A percentile compares a stretch with the other conserved stretches of the same genome.
Evolutionary conservation across 148 eudicot genomes (phyloP).

Genomic region (Chenopodium formosanum): DNA sequence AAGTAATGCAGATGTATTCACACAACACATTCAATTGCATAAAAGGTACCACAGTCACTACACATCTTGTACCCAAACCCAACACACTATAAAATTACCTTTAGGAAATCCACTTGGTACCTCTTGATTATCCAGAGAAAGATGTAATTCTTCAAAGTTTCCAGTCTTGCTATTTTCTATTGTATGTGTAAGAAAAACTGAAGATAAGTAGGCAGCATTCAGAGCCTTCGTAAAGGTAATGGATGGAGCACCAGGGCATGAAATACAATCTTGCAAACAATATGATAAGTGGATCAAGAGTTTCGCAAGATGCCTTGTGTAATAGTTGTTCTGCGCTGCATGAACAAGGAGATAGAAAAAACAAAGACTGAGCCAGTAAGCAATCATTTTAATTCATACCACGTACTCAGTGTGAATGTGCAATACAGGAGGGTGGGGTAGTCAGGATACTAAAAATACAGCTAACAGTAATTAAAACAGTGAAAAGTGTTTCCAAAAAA

Average conservation of each 20-base stretch:
- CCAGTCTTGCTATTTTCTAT: slow-evolving; percentile 69
- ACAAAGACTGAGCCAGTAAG: slow-evolving; percentile 10
- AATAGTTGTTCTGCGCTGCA: slow-evolving; percentile 77
- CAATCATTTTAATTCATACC: neutral
- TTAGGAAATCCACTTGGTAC: slow-evolving; percentile 48
- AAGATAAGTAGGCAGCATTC: slow-evolving; percentile 75
- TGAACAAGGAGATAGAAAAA: neutral
- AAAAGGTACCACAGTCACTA: neutral
- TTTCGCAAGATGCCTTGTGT: slow-evolving; percentile 85
- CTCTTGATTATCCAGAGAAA: slow-evolving; percentile 65
- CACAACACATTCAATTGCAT: neutral
- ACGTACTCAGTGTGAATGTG: neutral
- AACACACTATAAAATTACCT: slow-evolving; percentile 45
- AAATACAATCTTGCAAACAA: slow-evolving; percentile 80
- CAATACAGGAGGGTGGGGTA: neutral
- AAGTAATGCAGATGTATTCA: neutral
- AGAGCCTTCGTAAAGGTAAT: slow-evolving; percentile 62
- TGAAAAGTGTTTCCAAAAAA: neutral
- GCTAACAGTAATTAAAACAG: neutral
- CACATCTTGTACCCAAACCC: neutral
- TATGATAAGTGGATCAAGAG: slow-evolving; percentile 76
- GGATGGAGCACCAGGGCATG: slow-evolving; percentile 49
- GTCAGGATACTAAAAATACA: no score
- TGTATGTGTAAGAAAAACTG: slow-evolving; percentile 66
- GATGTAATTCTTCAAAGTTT: slow-evolving; percentile 59